Evolutionary conservation across 2,329 filamentous ascomycete genomes (phyloP), one percentile per base, ranked within the genome.

Genomic region (Fusarium keratoplasticum): DNA sequence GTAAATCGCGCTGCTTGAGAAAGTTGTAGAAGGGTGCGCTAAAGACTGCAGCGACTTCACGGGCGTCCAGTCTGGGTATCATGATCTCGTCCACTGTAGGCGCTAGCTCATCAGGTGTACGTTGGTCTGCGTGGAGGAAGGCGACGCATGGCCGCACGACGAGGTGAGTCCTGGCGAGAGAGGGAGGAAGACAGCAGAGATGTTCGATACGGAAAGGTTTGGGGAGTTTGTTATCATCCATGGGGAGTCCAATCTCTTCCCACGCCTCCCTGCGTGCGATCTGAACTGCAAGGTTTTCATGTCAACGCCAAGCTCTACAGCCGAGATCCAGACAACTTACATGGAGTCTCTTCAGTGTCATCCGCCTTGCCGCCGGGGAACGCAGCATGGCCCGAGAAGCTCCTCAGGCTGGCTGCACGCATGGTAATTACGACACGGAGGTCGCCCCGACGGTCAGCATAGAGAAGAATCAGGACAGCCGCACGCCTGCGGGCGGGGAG

Each of bases 1-100:
- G 82, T 71, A 93, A 87, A 81, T 94, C 92, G 60, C 83, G 82
- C 35, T 85, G 81, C 55, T 85, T 86, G 62, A 98, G 84, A 81
- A 98, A 98, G 81, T 95, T 94, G 81, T 92, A 90, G 77, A 98
- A 95, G 0, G 94, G 93, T 6, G 94, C 95, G 6, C 94, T 96
- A 84, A 98, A 98, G 36, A 98, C 95, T 52, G 95, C 95, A 2
- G 95, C 95, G 2, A 98, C 96, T 83, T 98, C 96, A 74, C 94
- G 92, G 2, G 95, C 94, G 83, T 98, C 94, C 13, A 98, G 87
- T 42, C 91, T 89, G 0, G 96, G 95, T 69, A 94, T 94, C 83
- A 95, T 89, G 70, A 87, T 89, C 75, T 92, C 91, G 79, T 93
- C 93, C 4, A 90, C 91, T 61, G 88, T 85, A 27, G 77, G 87